Evolutionary conservation across 1,284 basidiomycete genomes (phyloP).

Genomic region (Boletellus sp.): DNA sequence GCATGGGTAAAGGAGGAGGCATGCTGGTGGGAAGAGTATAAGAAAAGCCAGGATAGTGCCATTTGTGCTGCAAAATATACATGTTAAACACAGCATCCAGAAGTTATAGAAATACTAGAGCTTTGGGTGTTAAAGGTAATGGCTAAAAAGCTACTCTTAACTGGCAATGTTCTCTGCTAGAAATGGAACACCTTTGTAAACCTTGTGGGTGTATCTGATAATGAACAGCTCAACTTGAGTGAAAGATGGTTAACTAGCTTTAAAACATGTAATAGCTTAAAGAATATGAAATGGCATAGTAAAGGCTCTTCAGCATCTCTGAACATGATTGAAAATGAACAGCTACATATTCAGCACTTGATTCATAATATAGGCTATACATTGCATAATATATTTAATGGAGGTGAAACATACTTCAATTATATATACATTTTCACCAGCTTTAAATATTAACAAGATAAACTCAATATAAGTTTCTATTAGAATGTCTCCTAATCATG

Average conservation of each 20-base stretch:
- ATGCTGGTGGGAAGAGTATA: not conserved
- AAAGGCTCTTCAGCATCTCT: conserved; percentile 3
- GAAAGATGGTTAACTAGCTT: conserved; percentile 1
- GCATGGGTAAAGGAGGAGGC: not conserved
- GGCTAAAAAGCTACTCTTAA: not conserved
- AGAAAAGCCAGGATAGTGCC: fast-evolving
- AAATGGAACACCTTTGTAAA: conserved; percentile 12
- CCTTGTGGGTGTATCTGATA: not conserved
- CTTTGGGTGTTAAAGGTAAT: conserved; percentile 15
- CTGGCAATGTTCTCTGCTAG: conserved; percentile 1
- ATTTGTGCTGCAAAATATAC: not conserved
- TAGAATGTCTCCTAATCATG: not conserved
- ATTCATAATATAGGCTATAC: conserved; percentile 1
- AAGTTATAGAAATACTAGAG: conserved; percentile 15
- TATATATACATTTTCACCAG: conserved; percentile 7
- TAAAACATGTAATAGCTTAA: not conserved
- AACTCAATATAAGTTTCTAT: no score
- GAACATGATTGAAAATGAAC: conserved; percentile 1
- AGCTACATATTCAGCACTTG: not conserved
- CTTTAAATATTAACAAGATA: no score
- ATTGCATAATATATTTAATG: conserved; percentile 9
- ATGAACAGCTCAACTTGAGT: conserved; percentile 1
- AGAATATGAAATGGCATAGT: not conserved
- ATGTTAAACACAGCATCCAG: conserved; percentile 5
- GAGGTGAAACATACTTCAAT: conserved; percentile 1